Evolutionary conservation across 2,329 filamentous ascomycete genomes (phyloP), one percentile per base, ranked within the genome.

Genomic region (Cadophora luteo-olivacea): DNA sequence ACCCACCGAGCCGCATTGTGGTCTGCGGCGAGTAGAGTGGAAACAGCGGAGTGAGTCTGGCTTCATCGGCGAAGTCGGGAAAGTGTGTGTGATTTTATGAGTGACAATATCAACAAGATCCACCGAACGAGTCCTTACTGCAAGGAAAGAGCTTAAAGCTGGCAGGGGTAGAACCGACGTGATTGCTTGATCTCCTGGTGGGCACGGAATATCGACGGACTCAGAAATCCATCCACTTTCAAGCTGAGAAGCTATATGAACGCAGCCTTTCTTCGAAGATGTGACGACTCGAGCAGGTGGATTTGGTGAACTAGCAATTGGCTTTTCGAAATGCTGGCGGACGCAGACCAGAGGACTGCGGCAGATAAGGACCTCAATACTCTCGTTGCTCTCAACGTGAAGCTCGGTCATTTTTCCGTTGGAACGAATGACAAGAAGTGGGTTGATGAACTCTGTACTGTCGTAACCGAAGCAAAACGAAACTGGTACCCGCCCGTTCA

Each of bases 381-480:
- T 76, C 55, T 81, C 78, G 5, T 71, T 69, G 7, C 78, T 80
- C 19, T 83, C 83, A 19, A 86, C 79, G 61, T 83, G 82, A 12
- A 91, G 78, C 73, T 91, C 88, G 0, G 83, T 84, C 75, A 93
- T 80, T 3, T 84, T 82, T 0, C 91, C 92, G 64, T 91, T 89
- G 19, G 86, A 84, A 45, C 87, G 87, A 6, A 93, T 83, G 8
- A 93, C 76, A 9, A 92, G 76, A 0, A 93, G 78, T 12, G 83
- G 81, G 1, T 84, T 83, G 0, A 81, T 76, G 1, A 77, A 67
- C 19, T 77, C 74, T 25, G 75, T 75, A 29, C 79, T 78, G 32
- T 79, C 78, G 6, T 82, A 79, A 0, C 83, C 83, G 72, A 94
- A 93, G 68, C 89, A 88, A 75, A 92, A 88, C 0, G 88, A 84